phyloP scores from a whole-genome alignment of 1,284 basidiomycete genomes.

The Meripilus lineatus region DNA sequence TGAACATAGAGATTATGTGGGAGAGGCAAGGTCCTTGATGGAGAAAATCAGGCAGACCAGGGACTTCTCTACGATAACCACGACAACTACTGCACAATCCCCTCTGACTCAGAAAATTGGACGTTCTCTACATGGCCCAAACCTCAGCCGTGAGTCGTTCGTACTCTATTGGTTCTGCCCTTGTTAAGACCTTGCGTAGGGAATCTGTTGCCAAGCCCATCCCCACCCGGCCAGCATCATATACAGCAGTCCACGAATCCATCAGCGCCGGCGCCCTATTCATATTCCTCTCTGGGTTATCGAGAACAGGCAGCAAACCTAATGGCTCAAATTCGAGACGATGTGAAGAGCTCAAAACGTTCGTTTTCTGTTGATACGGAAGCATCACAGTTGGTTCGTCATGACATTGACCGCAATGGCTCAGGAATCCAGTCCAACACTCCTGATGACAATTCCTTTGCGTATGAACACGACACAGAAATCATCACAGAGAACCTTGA shows the following conservation, averaged over 20 bases:
- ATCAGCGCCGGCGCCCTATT: constrained; percentile 26
- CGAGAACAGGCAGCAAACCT: constrained; percentile 70
- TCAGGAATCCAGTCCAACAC: not conserved
- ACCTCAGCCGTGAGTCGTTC: too few relatives aligned
- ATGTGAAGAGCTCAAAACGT: constrained; percentile 67
- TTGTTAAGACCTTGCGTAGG: too few relatives aligned
- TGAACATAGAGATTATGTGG: constrained; percentile 56
- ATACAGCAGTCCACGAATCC: too few relatives aligned
- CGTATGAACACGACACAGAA: constrained; percentile 12
- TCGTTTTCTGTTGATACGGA: constrained; percentile 64
- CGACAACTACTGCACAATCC: constrained; percentile 34
- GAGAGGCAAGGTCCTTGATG: constrained; percentile 69
- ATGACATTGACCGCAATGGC: constrained; percentile 11
- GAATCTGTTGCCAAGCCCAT: too few relatives aligned
- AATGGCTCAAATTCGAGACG: constrained; percentile 80
- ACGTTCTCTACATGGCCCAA: not conserved
- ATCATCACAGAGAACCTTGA: constrained; percentile 4
- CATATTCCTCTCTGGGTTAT: constrained; percentile 59
- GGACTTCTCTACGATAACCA: constrained; percentile 70
- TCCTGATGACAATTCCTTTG: not conserved
- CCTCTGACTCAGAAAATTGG: constrained; percentile 13
- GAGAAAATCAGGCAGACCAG: constrained; percentile 69
- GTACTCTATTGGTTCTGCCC: too few relatives aligned
- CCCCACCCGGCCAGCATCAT: too few relatives aligned
- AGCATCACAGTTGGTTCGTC: constrained; percentile 30